These are phyloP conservation scores for Byssoonygena ceratinophila DNA, from an alignment of 2,329 filamentous ascomycete species.

Conservation along the genomic window DNA sequence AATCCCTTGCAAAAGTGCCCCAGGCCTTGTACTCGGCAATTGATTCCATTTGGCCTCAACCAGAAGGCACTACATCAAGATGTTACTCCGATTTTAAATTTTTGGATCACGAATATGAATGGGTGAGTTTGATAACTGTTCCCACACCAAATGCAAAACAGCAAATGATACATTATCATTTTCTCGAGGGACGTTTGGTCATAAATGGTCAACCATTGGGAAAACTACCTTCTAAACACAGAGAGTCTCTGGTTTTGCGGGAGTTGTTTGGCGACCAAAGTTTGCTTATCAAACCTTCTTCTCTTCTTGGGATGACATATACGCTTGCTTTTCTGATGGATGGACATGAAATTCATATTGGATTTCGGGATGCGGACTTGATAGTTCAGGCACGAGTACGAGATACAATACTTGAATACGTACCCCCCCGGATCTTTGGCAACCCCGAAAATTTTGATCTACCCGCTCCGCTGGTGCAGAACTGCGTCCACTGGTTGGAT, in stretches of 20 bases:
- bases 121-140: conserved; percentile 1
- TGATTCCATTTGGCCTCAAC: conserved; percentile 36
- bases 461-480: conserved; percentile 29
- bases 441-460: conserved; percentile 19
- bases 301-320: conserved; percentile 26
- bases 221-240: conserved; percentile 23
- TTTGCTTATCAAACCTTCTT: conserved; percentile 18
- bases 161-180: conserved; percentile 22
- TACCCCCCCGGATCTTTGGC: conserved; percentile 24
- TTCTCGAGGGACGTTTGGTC: conserved; percentile 27
- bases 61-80: conserved; percentile 15
- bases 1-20: conserved; percentile 26
- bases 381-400: conserved; percentile 24
- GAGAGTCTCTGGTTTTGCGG: conserved; percentile 19
- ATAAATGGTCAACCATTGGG: conserved; percentile 25
- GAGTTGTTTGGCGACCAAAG: conserved; percentile 21
- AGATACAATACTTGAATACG: conserved; percentile 21
- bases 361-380: conserved; percentile 21
- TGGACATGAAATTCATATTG: conserved; percentile 22
- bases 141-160: neutral
- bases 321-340: conserved; percentile 21
- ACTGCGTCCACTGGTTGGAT: conserved; percentile 42
- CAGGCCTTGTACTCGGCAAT: conserved; percentile 30
- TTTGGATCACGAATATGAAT: neutral
- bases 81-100: neutral